Base-by-base conservation (phyloP, 1,284 basidiomycete species). In the Stygiomarasmius scandens region DNA sequence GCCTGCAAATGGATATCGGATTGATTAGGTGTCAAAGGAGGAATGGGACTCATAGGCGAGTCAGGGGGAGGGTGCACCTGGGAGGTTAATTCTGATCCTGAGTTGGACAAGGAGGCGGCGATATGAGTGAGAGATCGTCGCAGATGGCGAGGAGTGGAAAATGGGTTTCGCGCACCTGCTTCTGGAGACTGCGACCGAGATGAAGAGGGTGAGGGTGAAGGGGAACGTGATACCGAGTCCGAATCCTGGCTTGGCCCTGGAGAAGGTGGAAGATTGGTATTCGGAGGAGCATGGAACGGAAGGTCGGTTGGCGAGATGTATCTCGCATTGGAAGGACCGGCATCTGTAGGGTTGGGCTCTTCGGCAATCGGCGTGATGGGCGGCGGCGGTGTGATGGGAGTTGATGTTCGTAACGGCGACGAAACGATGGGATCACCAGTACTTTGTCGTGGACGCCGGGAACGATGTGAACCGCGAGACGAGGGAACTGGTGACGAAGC, bases 351-450 rank as follows among this genome's bases (percentile, higher is more conserved):
- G 44, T 81, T 80, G 0, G 76, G 69, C 54, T 84, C 82, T 68
- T 92, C 90, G 34, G 82, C 80, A 44, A 90, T 90, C 36, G 89
- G 89, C 20, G 89, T 90, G 64, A 92, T 90, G 19, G 90, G 89
- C 2, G 89, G n/a, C n/a, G n/a, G 88, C 0, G 87, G 88, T 6
- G 86, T 84, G 22, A 79, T 69, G 2, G 88, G 83, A 11, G 74
- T 63, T 70, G 69, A 61, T 66, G 77, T 73, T 41, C 84, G 78
- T 36, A 90, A 72, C 6, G 89, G 87, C 8, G 90, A 90, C 8
- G 84, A 82, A 12, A 80, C 80, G 36, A 80, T 61, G 8, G 79
- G 81, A 25, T 76, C 67, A 36, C 78, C 71, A 11, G 77, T 67
- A 36, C 72, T 65, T 61, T 73, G 74, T 67, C 74, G 78, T 55